Evolutionary conservation across 306 rosid species (phyloP).

Genomic region (Prunus campanulata): DNA sequence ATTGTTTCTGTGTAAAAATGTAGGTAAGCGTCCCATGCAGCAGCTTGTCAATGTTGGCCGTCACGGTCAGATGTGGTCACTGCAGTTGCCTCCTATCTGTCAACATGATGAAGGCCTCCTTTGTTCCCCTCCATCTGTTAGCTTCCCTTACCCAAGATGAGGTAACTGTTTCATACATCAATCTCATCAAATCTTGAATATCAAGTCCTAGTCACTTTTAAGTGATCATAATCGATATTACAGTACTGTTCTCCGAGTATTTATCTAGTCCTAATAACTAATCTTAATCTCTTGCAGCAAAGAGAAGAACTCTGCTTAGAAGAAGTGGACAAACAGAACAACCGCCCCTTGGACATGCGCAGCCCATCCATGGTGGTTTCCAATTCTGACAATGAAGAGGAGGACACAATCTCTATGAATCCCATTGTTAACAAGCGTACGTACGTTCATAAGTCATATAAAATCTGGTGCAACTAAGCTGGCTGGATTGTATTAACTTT

Average conservation of each 20-base stretch:
- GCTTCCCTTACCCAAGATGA: constrained; percentile 58
- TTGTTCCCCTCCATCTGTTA: constrained; percentile 75
- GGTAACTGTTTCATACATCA: constrained; percentile 23
- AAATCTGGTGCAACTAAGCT: constrained; percentile 11
- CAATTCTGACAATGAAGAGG: constrained; percentile 66
- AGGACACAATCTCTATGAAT: constrained; percentile 42
- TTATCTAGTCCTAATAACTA: no score
- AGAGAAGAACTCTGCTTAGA: constrained; percentile 40
- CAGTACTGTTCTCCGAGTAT: neutral
- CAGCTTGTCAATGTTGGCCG: constrained; percentile 74
- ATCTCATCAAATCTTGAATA: neutral
- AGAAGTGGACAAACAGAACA: constrained; percentile 38
- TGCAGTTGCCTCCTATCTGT: constrained; percentile 83
- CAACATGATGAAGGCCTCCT: constrained; percentile 83
- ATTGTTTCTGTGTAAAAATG: constrained; percentile 14
- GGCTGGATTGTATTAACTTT: neutral
- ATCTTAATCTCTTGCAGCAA: constrained; percentile 28
- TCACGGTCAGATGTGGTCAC: constrained; percentile 91
- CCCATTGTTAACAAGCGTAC: constrained; percentile 73
- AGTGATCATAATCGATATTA: neutral
- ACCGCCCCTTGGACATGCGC: constrained; percentile 30
- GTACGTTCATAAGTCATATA: neutral
- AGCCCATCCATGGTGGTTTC: constrained; percentile 42
- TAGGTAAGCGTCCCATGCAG: constrained; percentile 95
- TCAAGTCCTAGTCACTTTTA: neutral